These are phyloP conservation scores for Nicotiana tabacum DNA, from an alignment of 257 asterid genomes.

Conservation along the genomic window DNA sequence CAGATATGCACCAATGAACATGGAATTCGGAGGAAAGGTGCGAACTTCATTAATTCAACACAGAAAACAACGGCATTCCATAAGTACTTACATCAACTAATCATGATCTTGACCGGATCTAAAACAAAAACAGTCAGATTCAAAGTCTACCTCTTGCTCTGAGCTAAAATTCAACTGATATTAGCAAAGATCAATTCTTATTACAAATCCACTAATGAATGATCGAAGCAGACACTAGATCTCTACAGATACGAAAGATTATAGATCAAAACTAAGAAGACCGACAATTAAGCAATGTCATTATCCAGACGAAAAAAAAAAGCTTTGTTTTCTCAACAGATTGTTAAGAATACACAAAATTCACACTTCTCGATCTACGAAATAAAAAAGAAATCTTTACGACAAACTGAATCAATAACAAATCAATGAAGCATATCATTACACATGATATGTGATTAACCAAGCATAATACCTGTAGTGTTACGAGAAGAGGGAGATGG, in stretches of 20 bases:
- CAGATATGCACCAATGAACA: background rate
- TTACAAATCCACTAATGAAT: constrained; percentile 1
- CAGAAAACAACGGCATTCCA: background rate
- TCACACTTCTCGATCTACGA: background rate
- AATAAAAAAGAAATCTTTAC: background rate
- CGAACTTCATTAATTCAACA: background rate
- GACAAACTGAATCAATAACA: background rate
- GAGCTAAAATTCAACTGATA: background rate
- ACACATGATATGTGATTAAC: background rate
- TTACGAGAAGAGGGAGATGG: background rate
- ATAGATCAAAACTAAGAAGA: background rate
- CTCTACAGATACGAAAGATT: background rate
- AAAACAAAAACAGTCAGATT: background rate
- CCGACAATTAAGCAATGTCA: background rate
- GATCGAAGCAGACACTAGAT: constrained; percentile 5
- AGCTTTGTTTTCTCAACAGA: background rate
- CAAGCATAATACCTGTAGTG: background rate
- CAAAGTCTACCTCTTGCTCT: background rate
- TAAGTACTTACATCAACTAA: background rate
- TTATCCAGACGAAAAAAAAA: background rate
- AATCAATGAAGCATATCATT: background rate
- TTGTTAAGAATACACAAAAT: background rate
- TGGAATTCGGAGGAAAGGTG: background rate
- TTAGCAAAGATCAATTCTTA: constrained; percentile 11
- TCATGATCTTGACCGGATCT: background rate